These are phyloP conservation scores for Neonectria neomacrospora DNA, from an alignment of 2,329 filamentous ascomycete species.

Conservation along the genomic window DNA sequence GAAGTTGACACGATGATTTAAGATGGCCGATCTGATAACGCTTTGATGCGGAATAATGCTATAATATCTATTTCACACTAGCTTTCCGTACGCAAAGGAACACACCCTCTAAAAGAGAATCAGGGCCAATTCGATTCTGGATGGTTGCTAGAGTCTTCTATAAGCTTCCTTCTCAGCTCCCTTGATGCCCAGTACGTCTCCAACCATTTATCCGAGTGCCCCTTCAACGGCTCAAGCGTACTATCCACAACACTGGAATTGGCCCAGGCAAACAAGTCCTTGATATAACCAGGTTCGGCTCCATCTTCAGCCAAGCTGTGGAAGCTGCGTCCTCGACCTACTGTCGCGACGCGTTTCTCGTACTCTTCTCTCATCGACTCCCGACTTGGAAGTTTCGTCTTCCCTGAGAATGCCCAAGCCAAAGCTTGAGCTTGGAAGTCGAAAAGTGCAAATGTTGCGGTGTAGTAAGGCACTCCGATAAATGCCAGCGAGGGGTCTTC, in stretches of 20 bases:
- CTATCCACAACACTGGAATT: slow-evolving; percentile 29
- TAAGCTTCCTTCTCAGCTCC: slow-evolving; percentile 28
- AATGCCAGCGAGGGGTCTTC: slow-evolving; percentile 72
- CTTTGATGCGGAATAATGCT: too few species aligned
- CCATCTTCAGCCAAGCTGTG: slow-evolving; percentile 41
- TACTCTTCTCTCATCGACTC: slow-evolving; percentile 37
- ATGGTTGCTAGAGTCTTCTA: slow-evolving; percentile 19
- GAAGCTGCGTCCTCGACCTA: slow-evolving; percentile 39
- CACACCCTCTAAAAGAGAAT: too few species aligned
- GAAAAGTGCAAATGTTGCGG: slow-evolving; percentile 75
- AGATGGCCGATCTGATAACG: too few species aligned
- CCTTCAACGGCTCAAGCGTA: slow-evolving; percentile 21
- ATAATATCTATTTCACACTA: too few species aligned
- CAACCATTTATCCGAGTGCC: slow-evolving; percentile 33
- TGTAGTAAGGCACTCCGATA: slow-evolving; percentile 73
- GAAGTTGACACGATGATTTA: too few species aligned
- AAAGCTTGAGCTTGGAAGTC: slow-evolving; percentile 75
- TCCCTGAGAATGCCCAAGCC: slow-evolving; percentile 65
- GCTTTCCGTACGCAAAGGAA: too few species aligned
- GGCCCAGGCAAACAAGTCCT: slow-evolving; percentile 37
- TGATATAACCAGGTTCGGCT: slow-evolving; percentile 39
- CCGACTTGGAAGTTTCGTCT: slow-evolving; percentile 42
- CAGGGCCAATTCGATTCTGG: slow-evolving; percentile 32
- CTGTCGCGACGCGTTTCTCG: slow-evolving; percentile 29
- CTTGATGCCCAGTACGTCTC: slow-evolving; percentile 26